A percentile compares a stretch with the other conserved stretches of the same genome.
phyloP scores from a whole-genome alignment of 2,329 filamentous ascomycete species.

The Leptosphaerulina australis region DNA sequence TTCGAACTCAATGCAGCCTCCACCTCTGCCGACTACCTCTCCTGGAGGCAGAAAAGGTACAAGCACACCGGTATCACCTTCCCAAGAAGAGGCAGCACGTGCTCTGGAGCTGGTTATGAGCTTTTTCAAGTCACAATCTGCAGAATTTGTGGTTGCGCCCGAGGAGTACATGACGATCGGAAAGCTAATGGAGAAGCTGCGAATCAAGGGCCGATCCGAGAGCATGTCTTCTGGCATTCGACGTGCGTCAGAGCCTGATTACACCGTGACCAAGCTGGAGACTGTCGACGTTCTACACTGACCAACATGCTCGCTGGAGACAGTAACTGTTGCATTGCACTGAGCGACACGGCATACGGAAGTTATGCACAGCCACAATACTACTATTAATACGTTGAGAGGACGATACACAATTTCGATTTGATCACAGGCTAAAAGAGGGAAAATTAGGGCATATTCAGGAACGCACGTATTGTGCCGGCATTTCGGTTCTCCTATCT shows the following conservation, averaged over 20 bases:
- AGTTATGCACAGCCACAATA: slow-evolving; percentile 14
- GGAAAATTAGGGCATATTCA: slow-evolving; percentile 1
- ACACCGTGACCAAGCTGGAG: slow-evolving; percentile 39
- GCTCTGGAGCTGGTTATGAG: slow-evolving; percentile 81
- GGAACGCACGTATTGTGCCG: slow-evolving; percentile 17
- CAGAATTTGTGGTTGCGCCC: slow-evolving; percentile 73
- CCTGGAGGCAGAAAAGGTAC: slow-evolving; percentile 29
- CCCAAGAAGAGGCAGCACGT: slow-evolving; percentile 82
- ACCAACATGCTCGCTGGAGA: slow-evolving; percentile 14
- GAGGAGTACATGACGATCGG: slow-evolving; percentile 78
- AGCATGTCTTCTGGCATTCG: slow-evolving; percentile 42
- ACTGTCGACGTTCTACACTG: slow-evolving; percentile 40
- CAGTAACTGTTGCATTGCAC: slow-evolving; percentile 17
- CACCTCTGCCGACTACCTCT: slow-evolving; percentile 52
- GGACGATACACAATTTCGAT: slow-evolving; percentile 3
- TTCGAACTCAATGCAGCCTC: slow-evolving; percentile 54
- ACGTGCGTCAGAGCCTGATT: slow-evolving; percentile 46
- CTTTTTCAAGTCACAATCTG: slow-evolving; percentile 76
- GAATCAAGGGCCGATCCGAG: slow-evolving; percentile 63
- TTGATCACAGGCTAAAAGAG: slow-evolving; percentile 5
- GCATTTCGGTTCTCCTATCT: slow-evolving; percentile 20
- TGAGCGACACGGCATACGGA: slow-evolving; percentile 15
- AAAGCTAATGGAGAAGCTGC: slow-evolving; percentile 84
- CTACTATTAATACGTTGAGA: slow-evolving; percentile 10
- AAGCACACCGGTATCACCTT: slow-evolving; percentile 64